Evolutionary conservation across 2,329 filamentous ascomycete genomes (phyloP).

Genomic region (Gremmenia infestans): DNA sequence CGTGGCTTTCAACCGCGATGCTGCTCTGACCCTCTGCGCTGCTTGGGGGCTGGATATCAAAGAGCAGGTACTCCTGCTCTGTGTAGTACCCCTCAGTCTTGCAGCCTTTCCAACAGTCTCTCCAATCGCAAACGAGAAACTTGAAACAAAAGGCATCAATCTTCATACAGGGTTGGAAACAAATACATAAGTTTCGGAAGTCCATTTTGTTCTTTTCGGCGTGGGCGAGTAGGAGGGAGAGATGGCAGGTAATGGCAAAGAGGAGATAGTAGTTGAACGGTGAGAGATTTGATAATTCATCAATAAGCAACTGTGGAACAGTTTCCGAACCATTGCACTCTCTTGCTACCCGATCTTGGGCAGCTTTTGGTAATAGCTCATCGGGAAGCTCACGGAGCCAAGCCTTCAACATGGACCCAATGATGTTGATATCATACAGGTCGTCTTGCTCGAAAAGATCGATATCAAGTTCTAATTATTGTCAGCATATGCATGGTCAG

Average conservation of each 20-base stretch:
- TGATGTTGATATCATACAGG: slow-evolving; percentile 92
- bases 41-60: slow-evolving; percentile 51
- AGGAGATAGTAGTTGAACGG: slow-evolving; percentile 97
- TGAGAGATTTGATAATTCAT: slow-evolving; percentile 88
- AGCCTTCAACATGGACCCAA: slow-evolving; percentile 92
- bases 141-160: slow-evolving; percentile 94
- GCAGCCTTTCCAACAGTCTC: slow-evolving; percentile 95
- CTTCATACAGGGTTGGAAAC: slow-evolving; percentile 95
- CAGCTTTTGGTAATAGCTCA: slow-evolving; percentile 81
- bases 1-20: slow-evolving; percentile 32
- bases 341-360: slow-evolving; percentile 73
- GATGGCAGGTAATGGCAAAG: slow-evolving; percentile 94
- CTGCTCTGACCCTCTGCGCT: slow-evolving; percentile 28
- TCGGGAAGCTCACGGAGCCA: slow-evolving; percentile 95
- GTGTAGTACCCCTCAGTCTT: slow-evolving; percentile 81
- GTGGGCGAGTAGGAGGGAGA: slow-evolving; percentile 85
- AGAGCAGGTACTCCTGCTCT: slow-evolving; percentile 59
- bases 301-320: slow-evolving; percentile 80
- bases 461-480: slow-evolving; percentile 68
- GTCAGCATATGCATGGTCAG: slow-evolving; percentile 12
- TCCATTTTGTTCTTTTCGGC: slow-evolving; percentile 98
- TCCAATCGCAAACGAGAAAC: slow-evolving; percentile 92
- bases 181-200: slow-evolving; percentile 91
- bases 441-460: slow-evolving; percentile 84
- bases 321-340: slow-evolving; percentile 74